A percentile compares a stretch with the other conserved stretches of the same genome.
Evolutionary conservation across 352 stramenopile genomes (phyloP).

Genomic region (Globisporangium abappressorium): DNA sequence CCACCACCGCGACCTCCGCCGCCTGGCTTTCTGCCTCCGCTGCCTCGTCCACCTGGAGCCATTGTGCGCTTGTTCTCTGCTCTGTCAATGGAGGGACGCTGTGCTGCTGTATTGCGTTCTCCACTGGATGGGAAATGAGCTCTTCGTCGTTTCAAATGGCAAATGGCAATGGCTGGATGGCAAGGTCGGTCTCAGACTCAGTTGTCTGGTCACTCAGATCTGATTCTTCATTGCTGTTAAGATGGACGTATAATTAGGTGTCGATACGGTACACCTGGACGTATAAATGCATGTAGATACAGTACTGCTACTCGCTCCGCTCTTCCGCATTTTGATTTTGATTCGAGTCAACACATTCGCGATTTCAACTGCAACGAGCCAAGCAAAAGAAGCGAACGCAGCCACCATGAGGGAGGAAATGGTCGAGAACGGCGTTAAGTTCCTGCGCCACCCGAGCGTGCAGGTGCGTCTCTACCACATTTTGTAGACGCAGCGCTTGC

Average conservation of each 20-base stretch:
- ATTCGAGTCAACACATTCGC: slow-evolving; percentile 18
- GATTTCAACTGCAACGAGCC: slow-evolving; percentile 14
- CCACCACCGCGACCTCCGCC: slow-evolving; percentile 1
- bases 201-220: background rate
- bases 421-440: slow-evolving; percentile 78
- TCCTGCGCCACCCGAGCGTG: slow-evolving; percentile 77
- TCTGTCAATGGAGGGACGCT: background rate
- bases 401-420: slow-evolving; percentile 54
- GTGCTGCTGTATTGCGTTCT: background rate
- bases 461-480: slow-evolving; percentile 34
- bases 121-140: background rate
- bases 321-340: slow-evolving; percentile 2
- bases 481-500: background rate
- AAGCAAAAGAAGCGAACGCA: background rate
- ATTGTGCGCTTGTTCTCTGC: background rate
- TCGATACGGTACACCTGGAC: background rate
- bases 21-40: background rate
- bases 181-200: slow-evolving; percentile 13
- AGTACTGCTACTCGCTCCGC: background rate
- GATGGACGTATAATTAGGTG: slow-evolving; percentile 5
- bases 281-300: background rate
- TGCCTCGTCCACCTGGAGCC: slow-evolving; percentile 12
- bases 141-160: slow-evolving; percentile 2
- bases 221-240: background rate
- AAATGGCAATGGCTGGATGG: slow-evolving; percentile 10